phyloP scores from a whole-genome alignment of 2,329 filamentous ascomycete species.

The Colletotrichum paranaense region DNA sequence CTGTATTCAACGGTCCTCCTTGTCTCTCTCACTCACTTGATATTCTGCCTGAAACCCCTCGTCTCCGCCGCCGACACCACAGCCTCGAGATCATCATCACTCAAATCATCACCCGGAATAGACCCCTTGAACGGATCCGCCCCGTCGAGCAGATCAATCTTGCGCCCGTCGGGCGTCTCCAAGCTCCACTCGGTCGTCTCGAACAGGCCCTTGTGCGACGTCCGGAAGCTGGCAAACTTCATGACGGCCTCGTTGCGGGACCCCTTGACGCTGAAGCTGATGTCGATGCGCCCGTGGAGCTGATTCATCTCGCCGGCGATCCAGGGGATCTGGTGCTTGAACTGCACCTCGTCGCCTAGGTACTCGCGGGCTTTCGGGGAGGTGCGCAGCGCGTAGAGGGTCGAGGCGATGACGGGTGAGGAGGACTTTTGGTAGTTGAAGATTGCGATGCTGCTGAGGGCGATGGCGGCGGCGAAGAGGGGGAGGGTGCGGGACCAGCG shows the following conservation, averaged over 20 bases:
- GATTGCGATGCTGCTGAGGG: conserved; percentile 81
- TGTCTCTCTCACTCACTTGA: conserved; percentile 39
- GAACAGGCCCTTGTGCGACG: conserved; percentile 72
- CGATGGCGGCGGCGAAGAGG: conserved; percentile 80
- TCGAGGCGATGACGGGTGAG: conserved; percentile 86
- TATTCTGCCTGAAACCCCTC: conserved; percentile 64
- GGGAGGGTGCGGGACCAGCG: conserved; percentile 81
- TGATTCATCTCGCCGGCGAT: conserved; percentile 92
- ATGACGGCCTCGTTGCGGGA: conserved; percentile 78
- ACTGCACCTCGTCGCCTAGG: conserved; percentile 90
- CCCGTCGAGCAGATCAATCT: conserved; percentile 80
- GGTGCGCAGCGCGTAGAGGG: conserved; percentile 91
- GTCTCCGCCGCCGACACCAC: conserved; percentile 46
- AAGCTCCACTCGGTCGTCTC: conserved; percentile 93
- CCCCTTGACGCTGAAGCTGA: conserved; percentile 88
- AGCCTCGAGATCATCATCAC: conserved; percentile 47
- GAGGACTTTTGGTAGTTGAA: conserved; percentile 99
- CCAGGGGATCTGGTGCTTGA: conserved; percentile 82
- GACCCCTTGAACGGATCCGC: conserved; percentile 73
- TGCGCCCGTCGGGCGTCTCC: conserved; percentile 68
- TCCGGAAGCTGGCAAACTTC: conserved; percentile 82
- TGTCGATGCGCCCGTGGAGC: conserved; percentile 89
- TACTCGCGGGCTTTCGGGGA: conserved; percentile 78
- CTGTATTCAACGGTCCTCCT: background rate
- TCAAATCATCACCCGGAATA: conserved; percentile 53